Conservation (phyloP, 2,329 filamentous ascomycete species). For the Curvularia sp. region DNA sequence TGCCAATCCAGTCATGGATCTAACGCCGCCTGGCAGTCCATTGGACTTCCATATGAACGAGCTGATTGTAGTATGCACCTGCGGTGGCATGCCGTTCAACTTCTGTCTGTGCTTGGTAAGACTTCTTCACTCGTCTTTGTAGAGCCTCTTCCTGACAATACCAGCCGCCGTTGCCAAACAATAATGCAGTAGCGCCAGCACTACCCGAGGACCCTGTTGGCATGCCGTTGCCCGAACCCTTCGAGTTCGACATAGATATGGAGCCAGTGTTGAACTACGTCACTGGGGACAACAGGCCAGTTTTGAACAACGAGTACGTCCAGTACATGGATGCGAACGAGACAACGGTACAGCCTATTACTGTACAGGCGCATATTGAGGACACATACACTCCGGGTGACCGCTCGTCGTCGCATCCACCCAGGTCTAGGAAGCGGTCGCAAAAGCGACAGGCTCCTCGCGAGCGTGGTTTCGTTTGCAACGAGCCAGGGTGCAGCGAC, state of each 20-base stretch:
- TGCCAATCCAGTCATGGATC: constrained; percentile 35
- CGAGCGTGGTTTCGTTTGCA: constrained; percentile 37
- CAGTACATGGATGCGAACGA: constrained; percentile 32
- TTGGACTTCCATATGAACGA: constrained; percentile 36
- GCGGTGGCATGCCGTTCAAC: constrained; percentile 30
- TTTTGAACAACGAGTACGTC: constrained; percentile 22
- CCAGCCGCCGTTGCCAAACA: constrained; percentile 25
- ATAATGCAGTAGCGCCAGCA: constrained; percentile 7
- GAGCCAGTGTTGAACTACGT: constrained; percentile 16
- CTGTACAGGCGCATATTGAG: constrained; percentile 37
- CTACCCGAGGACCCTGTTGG: constrained; percentile 1
- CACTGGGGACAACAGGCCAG: constrained; percentile 2
- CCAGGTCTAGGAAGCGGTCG: constrained; percentile 13
- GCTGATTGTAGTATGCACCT: constrained; percentile 37
- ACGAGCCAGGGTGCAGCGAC: constrained; percentile 29
- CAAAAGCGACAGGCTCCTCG: constrained; percentile 37
- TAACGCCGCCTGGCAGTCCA: constrained; percentile 25
- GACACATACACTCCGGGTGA: constrained; percentile 43
- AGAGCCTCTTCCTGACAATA: constrained; percentile 11
- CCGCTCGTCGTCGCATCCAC: constrained; percentile 19
- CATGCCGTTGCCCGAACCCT: constrained; percentile 10
- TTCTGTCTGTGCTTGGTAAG: constrained; percentile 34
- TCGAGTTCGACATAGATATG: constrained; percentile 11
- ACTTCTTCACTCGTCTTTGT: background rate
- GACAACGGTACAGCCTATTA: constrained; percentile 37